Evolutionary conservation across 2,329 filamentous ascomycete genomes (phyloP), one percentile per base, ranked within the genome.

Genomic region (Rutstroemia sydowiana): DNA sequence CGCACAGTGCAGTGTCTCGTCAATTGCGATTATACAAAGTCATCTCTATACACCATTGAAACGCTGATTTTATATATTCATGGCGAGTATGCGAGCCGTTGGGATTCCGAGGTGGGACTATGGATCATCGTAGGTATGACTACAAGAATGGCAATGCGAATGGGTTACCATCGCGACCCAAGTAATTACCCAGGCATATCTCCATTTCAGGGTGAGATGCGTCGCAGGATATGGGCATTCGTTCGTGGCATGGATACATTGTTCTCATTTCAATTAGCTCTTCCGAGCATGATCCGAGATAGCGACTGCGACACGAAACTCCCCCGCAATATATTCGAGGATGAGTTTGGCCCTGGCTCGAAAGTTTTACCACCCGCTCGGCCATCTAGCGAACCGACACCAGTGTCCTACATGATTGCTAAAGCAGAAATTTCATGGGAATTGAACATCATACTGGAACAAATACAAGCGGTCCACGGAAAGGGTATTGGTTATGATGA

Each of bases 141-240:
- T 50, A 73, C 78, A 9, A 70, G 78, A 13, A 61, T 81, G 30
- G 75, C 77, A 2, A 77, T 81, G 71, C 62, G 66, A n/a, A 70
- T 70, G 68, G 61, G 62, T 16, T 87, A 91, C 61, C 88, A 92
- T 61, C 77, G 88, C 55, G 88, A 92, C 65, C 77, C 85, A 9
- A 85, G 81, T 54, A 87, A 84, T 69, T 91, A 89, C 64, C 75
- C 83, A 2, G 79, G 76, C 13, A 76, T 93, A 43, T 78, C 82
- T 1, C 82, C 85, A 5, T 91, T 88, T 59, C 80, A 89, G 68
- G 87, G 79, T 72, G 88, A 93, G 70, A 91, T 87, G 80, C 74
- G 83, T 57, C 73, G 82, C 32, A 72, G 83, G 55, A 75, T 79
- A 4, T 87, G 83, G 88, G 79, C 83, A 7, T 74, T 88, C 48